These are phyloP conservation scores for Panicum hallii DNA, from an alignment of 202 grass and related monocot species.

Conservation along the genomic window DNA sequence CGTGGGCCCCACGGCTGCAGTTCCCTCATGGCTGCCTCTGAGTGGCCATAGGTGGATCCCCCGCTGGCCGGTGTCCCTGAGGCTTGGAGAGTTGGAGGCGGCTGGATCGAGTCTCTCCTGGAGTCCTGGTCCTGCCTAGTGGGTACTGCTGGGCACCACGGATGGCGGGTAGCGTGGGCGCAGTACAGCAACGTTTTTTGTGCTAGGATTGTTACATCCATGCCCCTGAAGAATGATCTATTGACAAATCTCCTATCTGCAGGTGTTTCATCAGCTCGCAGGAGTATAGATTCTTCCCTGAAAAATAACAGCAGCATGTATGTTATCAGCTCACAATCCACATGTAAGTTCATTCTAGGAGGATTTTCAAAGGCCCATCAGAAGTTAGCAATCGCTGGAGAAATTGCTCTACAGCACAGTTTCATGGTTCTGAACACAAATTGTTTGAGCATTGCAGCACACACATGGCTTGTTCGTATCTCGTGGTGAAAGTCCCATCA, in stretches of 20 bases:
- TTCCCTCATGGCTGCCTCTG: slow-evolving; percentile 5
- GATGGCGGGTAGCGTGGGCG: slow-evolving; percentile 34
- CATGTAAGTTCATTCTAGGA: neutral
- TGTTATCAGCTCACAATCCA: neutral
- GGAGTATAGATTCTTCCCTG: neutral
- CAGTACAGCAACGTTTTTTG: slow-evolving; percentile 25
- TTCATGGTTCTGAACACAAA: slow-evolving; percentile 6
- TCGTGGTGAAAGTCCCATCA: neutral
- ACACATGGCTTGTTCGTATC: neutral
- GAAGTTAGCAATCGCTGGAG: neutral
- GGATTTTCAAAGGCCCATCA: neutral
- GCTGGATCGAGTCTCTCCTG: slow-evolving; percentile 24
- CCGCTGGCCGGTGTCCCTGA: slow-evolving; percentile 9
- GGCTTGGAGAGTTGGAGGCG: slow-evolving; percentile 22
- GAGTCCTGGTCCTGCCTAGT: slow-evolving; percentile 17
- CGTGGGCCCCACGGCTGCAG: neutral
- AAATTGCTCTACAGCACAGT: neutral
- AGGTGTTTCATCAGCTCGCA: neutral
- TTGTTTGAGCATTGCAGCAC: neutral
- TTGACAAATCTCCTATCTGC: neutral
- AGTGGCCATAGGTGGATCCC: slow-evolving; percentile 19
- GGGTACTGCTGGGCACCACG: slow-evolving; percentile 23
- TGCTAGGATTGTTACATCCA: neutral
- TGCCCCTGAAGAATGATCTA: neutral
- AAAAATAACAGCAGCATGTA: neutral